These are phyloP conservation scores for Potentilla sterilis DNA, from an alignment of 306 rosid species.

Conservation along the genomic window DNA sequence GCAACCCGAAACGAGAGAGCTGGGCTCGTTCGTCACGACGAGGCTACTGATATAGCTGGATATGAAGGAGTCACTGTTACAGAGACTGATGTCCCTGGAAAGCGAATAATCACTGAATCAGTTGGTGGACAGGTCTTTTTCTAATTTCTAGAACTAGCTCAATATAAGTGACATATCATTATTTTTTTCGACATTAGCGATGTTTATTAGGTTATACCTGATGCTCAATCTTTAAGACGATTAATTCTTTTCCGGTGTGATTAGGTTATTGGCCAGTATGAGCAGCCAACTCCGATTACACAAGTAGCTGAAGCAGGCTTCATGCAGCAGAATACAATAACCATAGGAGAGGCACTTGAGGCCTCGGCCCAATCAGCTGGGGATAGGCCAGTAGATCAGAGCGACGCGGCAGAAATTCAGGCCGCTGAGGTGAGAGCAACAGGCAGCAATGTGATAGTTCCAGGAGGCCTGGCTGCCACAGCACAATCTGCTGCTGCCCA, in stretches of 20 bases:
- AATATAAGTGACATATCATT: too few species aligned
- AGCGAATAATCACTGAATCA: conserved; percentile 54
- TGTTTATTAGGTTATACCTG: too few species aligned
- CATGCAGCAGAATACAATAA: conserved; percentile 31
- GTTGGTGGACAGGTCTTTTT: conserved; percentile 64
- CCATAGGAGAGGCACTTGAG: conserved; percentile 82
- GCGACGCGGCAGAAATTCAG: conserved; percentile 65
- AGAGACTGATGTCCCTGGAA: conserved; percentile 48
- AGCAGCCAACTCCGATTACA: conserved; percentile 34
- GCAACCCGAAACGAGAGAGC: conserved; percentile 53
- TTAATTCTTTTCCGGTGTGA: background rate
- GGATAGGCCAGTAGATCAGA: conserved; percentile 49
- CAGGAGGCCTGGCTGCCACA: conserved; percentile 52
- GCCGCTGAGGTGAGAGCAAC: conserved; percentile 74
- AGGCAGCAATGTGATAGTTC: conserved; percentile 38
- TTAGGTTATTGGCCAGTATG: conserved; percentile 60
- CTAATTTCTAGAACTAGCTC: background rate
- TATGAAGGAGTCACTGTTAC: conserved; percentile 56
- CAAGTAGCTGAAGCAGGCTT: background rate
- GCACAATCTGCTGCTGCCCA: conserved; percentile 61
- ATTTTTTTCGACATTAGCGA: too few species aligned
- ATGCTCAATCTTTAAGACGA: background rate
- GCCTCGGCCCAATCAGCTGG: conserved; percentile 52
- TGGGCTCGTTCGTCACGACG: conserved; percentile 44
- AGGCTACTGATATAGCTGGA: conserved; percentile 42